A percentile compares a stretch with the other conserved stretches of the same genome.
Evolutionary conservation across 1,284 basidiomycete genomes (phyloP).

Genomic region (Athelia psychrophila): DNA sequence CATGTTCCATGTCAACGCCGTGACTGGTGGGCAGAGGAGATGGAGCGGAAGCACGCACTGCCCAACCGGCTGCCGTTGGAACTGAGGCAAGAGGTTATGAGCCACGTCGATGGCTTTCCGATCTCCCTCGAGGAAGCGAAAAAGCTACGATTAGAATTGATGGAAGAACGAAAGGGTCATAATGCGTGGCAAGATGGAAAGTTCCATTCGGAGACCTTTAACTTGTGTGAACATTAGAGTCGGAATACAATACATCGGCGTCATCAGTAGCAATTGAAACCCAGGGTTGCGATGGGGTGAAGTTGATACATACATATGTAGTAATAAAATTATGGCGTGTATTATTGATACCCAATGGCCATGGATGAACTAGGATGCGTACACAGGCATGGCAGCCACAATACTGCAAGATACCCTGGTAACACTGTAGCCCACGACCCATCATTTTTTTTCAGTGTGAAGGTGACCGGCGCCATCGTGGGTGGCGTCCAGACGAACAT

Average conservation of each 20-base stretch:
- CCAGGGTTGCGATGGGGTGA: no score
- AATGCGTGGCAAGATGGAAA: background rate
- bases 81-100: background rate
- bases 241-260: no score
- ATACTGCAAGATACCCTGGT: conserved; percentile 20
- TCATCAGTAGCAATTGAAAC: no score
- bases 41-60: background rate
- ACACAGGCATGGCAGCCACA: no score
- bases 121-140: background rate
- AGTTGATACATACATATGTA: no score
- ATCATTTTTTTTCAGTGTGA: conserved; percentile 18
- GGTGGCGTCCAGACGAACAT: conserved; percentile 27
- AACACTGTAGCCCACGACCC: conserved; percentile 4
- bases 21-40: conserved; percentile 26
- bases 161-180: background rate
- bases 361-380: no score
- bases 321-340: no score
- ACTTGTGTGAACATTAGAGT: background rate
- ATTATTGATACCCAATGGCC: no score
- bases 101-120: background rate
- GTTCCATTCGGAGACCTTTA: background rate
- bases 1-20: conserved; percentile 44
- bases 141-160: background rate
- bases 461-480: conserved; percentile 27
- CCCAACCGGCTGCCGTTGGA: background rate